Base-by-base conservation (phyloP, 2,329 filamentous ascomycete species). In the Pseudogymnoascus sp. region DNA sequence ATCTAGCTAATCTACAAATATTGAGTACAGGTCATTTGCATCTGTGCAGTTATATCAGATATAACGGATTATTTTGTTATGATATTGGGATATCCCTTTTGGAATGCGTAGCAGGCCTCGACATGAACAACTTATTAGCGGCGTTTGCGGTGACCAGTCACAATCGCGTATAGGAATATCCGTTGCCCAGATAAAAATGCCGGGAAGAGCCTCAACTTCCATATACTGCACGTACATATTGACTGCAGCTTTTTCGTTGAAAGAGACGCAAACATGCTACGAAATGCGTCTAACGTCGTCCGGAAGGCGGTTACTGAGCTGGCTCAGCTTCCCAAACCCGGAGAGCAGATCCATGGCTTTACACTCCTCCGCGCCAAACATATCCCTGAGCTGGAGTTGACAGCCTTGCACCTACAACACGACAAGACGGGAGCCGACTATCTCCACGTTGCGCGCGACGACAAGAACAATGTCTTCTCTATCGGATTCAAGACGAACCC, bases 401-500 rank as follows among this genome's bases (percentile, higher is more conserved):
- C 92, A 1, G 94, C 94, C 4, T 77, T 97, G 61, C 90, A 95
- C 66, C 83, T 99, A 66, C 87, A 90, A 71, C 94, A 99, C 74
- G 90, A 97, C 78, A 92, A 92, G 79, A 99, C 94, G 0, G 91
- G 92, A 64, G 94, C 94, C 66, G 91, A 99, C 68, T 97, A 97
- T 73, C 82, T 99, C 55, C 94, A 99, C 77, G 89, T 99, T 69
- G 93, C 92, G 14, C 83, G 93, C 69, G 92, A 97, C 63, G 94
- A 99, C 73, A 89, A 88, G 79, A 99, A 99, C 79, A 99, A 99
- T 90, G 94, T 97, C 73, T 99, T 99, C 77, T 95, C 92, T 38
- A 95, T 99, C 71, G 94, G 92, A 61, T 99, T 99, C 85, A 97
- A 97, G 83, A 99, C 94, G 23, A 97, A 97, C 73, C 94, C 94